Evolutionary conservation across 2,329 filamentous ascomycete species (phyloP), one percentile per base, ranked within the genome.

Genomic region (Microsporum ferrugineum): DNA sequence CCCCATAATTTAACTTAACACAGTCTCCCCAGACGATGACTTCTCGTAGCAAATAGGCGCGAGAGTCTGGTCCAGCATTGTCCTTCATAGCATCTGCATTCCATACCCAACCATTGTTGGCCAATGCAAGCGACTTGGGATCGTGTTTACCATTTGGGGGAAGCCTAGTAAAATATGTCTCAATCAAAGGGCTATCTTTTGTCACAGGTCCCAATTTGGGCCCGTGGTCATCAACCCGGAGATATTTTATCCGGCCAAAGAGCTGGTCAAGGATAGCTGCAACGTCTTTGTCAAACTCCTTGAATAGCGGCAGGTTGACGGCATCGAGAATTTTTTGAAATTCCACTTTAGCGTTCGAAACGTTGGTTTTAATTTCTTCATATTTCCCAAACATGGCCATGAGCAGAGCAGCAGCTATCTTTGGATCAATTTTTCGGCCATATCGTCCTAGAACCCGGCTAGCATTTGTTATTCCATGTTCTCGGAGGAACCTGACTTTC

Each of bases 91-190:
- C 92, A 75, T 97, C 95, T 4, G 92, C 92, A 62, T 89, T 92
- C 94, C 94, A 99, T 6, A 99, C 91, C 94, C 94, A 99, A 49
- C 94, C 94, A 70, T 99, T 99, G 75, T 97, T 97, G 45, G 87
- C 91, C 58, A 99, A 77, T 1, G 89, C 89, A 53, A 95, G 80
- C 49, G 91, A 87, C 61, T 87, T 86, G 1, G 85, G 80, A 61
- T 85, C 85, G 69, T 95, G 87, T 69, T 89, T 86, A 63, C 88
- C 84, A 68, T 95, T 96, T 34, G 82, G 72, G 0, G 91, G 89
- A 45, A 99, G 79, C 33, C 92, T 85, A 0, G 94, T 97, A 74
- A 99, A 99, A 77, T 99, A 99, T 0, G 88, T 82, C 77, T 99
- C 94, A 65, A 96, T 89, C 33, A 99, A 78, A 10, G 94, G 91